These are phyloP conservation scores for Fusarium brachygibbosum DNA, from an alignment of 2,329 filamentous ascomycete species.

Conservation along the genomic window DNA sequence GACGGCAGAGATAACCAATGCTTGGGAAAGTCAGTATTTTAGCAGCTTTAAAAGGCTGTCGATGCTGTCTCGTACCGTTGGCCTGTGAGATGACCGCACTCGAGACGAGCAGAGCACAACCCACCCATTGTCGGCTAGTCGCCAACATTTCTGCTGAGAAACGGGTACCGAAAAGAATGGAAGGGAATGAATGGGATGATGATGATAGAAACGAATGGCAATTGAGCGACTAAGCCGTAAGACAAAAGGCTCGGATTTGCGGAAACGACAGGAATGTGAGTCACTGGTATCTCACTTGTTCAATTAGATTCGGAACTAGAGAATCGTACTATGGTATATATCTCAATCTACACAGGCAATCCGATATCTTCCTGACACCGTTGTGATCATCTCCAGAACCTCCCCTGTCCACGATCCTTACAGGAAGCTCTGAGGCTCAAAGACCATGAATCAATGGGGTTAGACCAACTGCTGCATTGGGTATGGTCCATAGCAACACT, in stretches of 20 bases:
- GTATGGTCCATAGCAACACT: background rate
- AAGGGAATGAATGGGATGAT: no score
- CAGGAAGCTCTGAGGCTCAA: background rate
- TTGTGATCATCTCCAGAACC: background rate
- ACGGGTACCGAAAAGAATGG: background rate
- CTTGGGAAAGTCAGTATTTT: background rate
- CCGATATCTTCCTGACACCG: background rate
- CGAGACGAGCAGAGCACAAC: background rate
- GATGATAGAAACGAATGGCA: background rate
- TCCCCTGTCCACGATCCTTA: background rate
- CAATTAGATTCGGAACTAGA: background rate
- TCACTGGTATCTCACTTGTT: background rate
- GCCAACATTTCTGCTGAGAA: background rate
- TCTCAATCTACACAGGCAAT: background rate
- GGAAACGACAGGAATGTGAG: background rate
- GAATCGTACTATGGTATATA: background rate
- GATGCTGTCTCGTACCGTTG: background rate
- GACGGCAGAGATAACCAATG: background rate
- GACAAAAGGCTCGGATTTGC: background rate
- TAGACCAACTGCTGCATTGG: conserved; percentile 1
- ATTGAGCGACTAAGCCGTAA: background rate
- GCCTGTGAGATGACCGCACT: background rate
- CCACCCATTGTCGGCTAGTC: no score
- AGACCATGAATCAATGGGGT: background rate
- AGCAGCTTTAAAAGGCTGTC: background rate